phyloP scores from a whole-genome alignment of 1,139 yeast genomes.

The Taphrina wiesneri region DNA sequence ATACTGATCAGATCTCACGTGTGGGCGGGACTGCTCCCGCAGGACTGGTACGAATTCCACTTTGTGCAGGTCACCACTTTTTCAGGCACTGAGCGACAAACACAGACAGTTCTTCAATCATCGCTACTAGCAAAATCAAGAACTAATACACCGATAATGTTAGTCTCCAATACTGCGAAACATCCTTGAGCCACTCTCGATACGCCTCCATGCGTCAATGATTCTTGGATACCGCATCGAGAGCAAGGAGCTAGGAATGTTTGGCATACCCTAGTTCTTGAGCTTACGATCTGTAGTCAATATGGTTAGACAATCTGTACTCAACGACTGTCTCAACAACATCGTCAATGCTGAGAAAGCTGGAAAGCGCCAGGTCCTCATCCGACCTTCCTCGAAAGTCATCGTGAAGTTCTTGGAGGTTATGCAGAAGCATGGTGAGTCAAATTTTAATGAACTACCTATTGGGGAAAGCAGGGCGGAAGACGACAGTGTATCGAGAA shows the following conservation, averaged over 20 bases:
- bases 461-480: not conserved
- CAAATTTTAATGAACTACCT: not conserved
- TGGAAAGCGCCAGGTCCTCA: constrained; percentile 98
- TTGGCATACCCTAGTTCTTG: constrained; percentile 26
- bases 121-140: constrained; percentile 10
- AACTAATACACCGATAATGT: constrained; percentile 21
- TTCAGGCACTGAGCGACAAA: not conserved
- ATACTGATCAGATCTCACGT: not conserved
- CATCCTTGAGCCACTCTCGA: constrained; percentile 19
- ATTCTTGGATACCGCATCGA: not conserved
- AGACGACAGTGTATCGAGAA: not conserved
- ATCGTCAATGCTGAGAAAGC: constrained; percentile 99
- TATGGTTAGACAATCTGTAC: constrained; percentile 59
- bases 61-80: not conserved
- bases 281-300: constrained; percentile 19
- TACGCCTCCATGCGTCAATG: not conserved
- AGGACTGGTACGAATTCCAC: not conserved
- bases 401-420: constrained; percentile 94
- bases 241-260: constrained; percentile 27
- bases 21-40: constrained; percentile 7
- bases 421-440: constrained; percentile 92
- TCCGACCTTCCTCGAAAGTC: constrained; percentile 99
- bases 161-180: not conserved
- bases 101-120: not conserved
- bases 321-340: constrained; percentile 98